phyloP scores from a whole-genome alignment of 805 yeast species.

The Candida multigemmis region DNA sequence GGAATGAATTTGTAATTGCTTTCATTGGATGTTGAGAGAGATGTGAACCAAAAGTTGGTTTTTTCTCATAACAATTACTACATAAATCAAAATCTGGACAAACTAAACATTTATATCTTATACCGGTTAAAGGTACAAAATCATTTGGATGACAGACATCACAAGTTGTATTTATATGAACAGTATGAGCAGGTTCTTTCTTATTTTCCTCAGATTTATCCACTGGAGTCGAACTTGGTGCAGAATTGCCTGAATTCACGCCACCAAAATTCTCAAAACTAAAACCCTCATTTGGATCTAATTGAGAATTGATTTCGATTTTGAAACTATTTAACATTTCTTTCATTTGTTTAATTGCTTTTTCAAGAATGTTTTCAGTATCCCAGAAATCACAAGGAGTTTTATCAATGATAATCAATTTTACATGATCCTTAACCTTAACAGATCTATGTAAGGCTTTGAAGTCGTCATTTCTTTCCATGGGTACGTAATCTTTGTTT shows the following conservation, averaged over 20 bases:
- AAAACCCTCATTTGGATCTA: constrained; percentile 1
- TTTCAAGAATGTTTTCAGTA: background rate
- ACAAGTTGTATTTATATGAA: constrained; percentile 21
- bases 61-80: constrained; percentile 18
- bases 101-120: constrained; percentile 41
- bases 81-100: constrained; percentile 50
- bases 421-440: constrained; percentile 36
- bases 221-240: constrained; percentile 1
- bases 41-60: constrained; percentile 3
- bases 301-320: too few species aligned
- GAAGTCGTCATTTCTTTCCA: constrained; percentile 32
- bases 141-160: constrained; percentile 23
- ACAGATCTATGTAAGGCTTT: constrained; percentile 35
- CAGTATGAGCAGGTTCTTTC: constrained; percentile 2
- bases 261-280: constrained; percentile 1
- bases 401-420: constrained; percentile 18
- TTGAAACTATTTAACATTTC: too few species aligned
- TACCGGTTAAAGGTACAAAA: constrained; percentile 32
- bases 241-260: background rate
- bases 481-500: constrained; percentile 26
- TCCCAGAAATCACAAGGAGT: constrained; percentile 2
- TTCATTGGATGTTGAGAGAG: constrained; percentile 4
- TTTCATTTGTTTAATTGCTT: background rate
- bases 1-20: constrained; percentile 1
- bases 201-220: background rate